Conservation (phyloP, 192 early-diverging fungal species). For the Coemansia sp. region DNA sequence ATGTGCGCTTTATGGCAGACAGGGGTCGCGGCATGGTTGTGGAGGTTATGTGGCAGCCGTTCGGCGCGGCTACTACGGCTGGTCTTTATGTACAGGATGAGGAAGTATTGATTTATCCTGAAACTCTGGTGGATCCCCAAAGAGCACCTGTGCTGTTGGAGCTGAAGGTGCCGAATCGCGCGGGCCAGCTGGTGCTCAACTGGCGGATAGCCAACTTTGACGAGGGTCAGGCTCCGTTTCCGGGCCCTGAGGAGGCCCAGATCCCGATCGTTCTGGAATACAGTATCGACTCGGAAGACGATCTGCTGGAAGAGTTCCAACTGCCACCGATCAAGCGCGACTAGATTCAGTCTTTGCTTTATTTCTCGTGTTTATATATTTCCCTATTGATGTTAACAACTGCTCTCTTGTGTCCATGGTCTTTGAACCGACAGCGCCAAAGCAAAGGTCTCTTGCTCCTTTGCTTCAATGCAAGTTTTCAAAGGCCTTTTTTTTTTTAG, state of each 20-base stretch:
- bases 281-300: conserved; percentile 50
- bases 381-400: not conserved
- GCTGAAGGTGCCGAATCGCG: conserved; percentile 46
- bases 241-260: conserved; percentile 42
- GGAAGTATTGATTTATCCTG: conserved; percentile 47
- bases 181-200: conserved; percentile 42
- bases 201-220: conserved; percentile 58
- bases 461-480: not conserved
- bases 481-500: not conserved
- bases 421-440: not conserved
- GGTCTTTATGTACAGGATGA: conserved; percentile 25
- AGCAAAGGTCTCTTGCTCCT: not conserved
- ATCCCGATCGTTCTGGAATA: conserved; percentile 54
- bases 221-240: conserved; percentile 58
- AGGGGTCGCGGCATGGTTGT: conserved; percentile 52
- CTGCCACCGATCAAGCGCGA: conserved; percentile 39
- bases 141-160: conserved; percentile 53
- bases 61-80: conserved; percentile 11
- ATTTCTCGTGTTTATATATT: not conserved
- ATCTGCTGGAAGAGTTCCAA: conserved; percentile 34
- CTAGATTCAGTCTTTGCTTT: not conserved
- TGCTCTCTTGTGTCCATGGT: not conserved
- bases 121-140: conserved; percentile 49
- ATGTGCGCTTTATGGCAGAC: conserved; percentile 46
- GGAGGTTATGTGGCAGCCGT: conserved; percentile 45